Evolutionary conservation across 2,329 filamentous ascomycete genomes (phyloP).

Genomic region (Trichoderma koningii): DNA sequence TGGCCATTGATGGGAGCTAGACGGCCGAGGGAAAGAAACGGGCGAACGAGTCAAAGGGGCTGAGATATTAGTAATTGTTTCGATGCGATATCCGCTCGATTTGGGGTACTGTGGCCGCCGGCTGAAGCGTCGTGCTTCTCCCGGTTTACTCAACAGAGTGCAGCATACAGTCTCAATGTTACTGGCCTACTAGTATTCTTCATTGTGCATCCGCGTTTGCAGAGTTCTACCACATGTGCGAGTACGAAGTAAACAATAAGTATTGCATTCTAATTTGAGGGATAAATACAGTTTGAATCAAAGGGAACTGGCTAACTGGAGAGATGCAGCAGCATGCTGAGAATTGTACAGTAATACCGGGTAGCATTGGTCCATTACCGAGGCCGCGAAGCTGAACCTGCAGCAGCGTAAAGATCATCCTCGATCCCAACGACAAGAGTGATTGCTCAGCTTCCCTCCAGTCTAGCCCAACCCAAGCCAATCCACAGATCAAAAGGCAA

Average conservation of each 20-base stretch:
- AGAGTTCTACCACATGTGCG: neutral
- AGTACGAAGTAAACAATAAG: neutral
- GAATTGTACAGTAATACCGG: neutral
- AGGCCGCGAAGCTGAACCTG: too few species aligned
- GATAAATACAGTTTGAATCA: neutral
- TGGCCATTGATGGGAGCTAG: neutral
- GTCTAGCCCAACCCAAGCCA: too few species aligned
- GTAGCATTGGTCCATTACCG: too few species aligned
- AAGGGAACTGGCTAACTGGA: neutral
- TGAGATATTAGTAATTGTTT: conserved; percentile 3
- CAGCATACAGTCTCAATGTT: neutral
- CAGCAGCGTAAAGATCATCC: neutral
- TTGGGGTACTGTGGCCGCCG: neutral
- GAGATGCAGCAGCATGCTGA: neutral
- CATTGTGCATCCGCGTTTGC: neutral
- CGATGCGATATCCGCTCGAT: neutral
- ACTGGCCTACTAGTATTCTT: too few species aligned
- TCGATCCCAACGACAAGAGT: neutral
- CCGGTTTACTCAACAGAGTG: neutral
- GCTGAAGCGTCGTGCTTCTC: neutral
- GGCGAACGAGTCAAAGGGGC: conserved; percentile 1
- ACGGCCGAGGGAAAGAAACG: too few species aligned
- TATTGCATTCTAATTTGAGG: neutral
- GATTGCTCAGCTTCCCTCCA: too few species aligned
- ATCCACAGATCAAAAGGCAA: too few species aligned